phyloP scores from a whole-genome alignment of 139 green algal species.

The Chlorella sorokiniana region DNA sequence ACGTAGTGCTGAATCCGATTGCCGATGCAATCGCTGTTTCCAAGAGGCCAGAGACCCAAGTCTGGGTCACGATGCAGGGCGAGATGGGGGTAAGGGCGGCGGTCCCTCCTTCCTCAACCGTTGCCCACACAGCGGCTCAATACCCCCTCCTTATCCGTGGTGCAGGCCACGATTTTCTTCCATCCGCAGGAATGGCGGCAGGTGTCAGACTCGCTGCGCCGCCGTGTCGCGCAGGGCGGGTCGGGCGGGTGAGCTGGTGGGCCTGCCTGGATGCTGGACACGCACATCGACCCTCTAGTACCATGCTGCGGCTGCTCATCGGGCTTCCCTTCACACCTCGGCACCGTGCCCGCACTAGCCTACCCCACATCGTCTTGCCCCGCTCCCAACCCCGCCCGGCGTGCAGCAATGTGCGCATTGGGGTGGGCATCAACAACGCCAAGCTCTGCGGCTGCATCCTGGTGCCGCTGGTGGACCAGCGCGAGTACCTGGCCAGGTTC shows the following conservation, averaged over 20 bases:
- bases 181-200: constrained; percentile 1
- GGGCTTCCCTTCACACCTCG: background rate
- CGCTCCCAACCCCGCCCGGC: background rate
- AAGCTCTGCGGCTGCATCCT: constrained; percentile 51
- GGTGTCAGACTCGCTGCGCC: background rate
- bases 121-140: background rate
- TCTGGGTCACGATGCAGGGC: constrained; percentile 18
- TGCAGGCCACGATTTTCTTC: constrained; percentile 29
- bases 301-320: background rate
- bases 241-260: background rate
- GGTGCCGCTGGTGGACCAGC: constrained; percentile 36
- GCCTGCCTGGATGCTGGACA: background rate
- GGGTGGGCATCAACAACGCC: constrained; percentile 42
- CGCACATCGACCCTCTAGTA: background rate
- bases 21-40: constrained; percentile 35
- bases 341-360: no score
- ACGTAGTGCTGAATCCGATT: constrained; percentile 53
- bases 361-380: no score
- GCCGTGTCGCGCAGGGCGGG: background rate
- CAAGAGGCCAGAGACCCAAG: constrained; percentile 14
- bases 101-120: background rate
- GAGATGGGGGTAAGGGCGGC: constrained; percentile 9
- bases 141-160: background rate
- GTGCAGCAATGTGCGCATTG: constrained; percentile 20
- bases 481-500: constrained; percentile 26